Evolutionary conservation across 768 basidiomycete genomes (phyloP), one percentile per base, ranked within the genome.

Genomic region (Glaciozyma martinii): DNA sequence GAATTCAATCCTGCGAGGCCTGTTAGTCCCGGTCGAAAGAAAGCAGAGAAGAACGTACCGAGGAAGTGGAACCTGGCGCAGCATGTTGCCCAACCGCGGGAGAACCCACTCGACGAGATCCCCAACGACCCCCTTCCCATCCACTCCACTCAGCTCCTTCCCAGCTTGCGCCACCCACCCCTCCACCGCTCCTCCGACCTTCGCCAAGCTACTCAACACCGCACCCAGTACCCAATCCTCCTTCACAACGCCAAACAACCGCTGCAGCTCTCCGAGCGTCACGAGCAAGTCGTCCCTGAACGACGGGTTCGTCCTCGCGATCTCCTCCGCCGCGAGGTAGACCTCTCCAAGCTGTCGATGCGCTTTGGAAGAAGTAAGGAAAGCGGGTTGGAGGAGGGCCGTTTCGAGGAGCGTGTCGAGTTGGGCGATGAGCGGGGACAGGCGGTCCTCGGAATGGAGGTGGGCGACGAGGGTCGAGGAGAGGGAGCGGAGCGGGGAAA

Each of bases 61-160:
- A 2, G 67, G 64, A 2, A 69, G 33, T 6, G 65, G 56, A 0
- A 66, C 32, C 62, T 69, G 62, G n/a, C 46, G 30, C 5, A 69
- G 42, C 18, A 66, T 43, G 10, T 65, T 60, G 1, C 62, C 10
- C 9, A 69, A 25, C 30, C 64, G n/a, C 59, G 68, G 68, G 27
- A 54, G 32, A 18, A 69, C n/a, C 68, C 68, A 69, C 46, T 69
- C 68, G 12, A 69, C 32, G 7, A 69, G 29, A n/a, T 69, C 68
- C 0, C 59, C 68, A 56, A 56, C 60, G 0, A 69, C 64, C 3
- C 37, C 53, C n/a, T 56, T 44, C 37, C 37, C 40, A 4, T 40
- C 37, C 25, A n/a, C 30, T 12, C 59, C 54, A 12, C n/a, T 40
- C 37, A 40, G 12, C 37, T 40, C 58, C 25, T 15, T 33, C 18